A percentile compares a stretch with the other conserved stretches of the same genome.
Evolutionary conservation across 2,329 filamentous ascomycete genomes (phyloP).

Genomic region (Alternaria atra): DNA sequence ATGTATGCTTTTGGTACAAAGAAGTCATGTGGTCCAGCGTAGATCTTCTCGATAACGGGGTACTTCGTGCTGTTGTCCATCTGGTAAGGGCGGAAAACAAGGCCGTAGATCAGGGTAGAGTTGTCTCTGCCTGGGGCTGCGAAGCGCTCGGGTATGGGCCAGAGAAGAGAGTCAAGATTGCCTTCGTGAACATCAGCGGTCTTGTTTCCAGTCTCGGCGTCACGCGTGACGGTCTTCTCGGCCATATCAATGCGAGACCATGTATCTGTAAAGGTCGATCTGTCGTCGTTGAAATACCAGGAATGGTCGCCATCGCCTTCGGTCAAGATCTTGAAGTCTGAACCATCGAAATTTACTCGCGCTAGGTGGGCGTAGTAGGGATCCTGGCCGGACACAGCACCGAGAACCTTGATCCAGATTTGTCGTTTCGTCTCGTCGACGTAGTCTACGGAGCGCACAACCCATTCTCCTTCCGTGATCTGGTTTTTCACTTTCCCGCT

Average conservation of each 20-base stretch:
- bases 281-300: constrained; percentile 10
- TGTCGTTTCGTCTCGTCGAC: constrained; percentile 32
- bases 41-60: constrained; percentile 40
- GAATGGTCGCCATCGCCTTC: constrained; percentile 33
- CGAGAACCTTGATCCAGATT: constrained; percentile 34
- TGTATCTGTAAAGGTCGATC: constrained; percentile 33
- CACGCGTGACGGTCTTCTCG: constrained; percentile 27
- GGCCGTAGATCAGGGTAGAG: constrained; percentile 36
- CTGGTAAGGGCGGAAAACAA: constrained; percentile 33
- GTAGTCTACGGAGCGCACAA: constrained; percentile 34
- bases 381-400: constrained; percentile 30
- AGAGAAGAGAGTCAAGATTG: constrained; percentile 24
- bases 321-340: constrained; percentile 35
- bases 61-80: constrained; percentile 38
- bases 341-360: constrained; percentile 39
- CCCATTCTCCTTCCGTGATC: constrained; percentile 52
- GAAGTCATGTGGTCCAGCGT: constrained; percentile 38
- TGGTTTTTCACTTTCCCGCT: constrained; percentile 51
- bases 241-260: constrained; percentile 41
- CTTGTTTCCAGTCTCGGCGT: constrained; percentile 23
- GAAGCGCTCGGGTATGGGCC: constrained; percentile 38
- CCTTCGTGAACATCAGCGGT: constrained; percentile 24
- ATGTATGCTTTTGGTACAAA: constrained; percentile 33
- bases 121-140: constrained; percentile 34
- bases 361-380: constrained; percentile 32